Evolutionary conservation across 2,329 filamentous ascomycete species (phyloP).

Genomic region (Aureobasidium sp.): DNA sequence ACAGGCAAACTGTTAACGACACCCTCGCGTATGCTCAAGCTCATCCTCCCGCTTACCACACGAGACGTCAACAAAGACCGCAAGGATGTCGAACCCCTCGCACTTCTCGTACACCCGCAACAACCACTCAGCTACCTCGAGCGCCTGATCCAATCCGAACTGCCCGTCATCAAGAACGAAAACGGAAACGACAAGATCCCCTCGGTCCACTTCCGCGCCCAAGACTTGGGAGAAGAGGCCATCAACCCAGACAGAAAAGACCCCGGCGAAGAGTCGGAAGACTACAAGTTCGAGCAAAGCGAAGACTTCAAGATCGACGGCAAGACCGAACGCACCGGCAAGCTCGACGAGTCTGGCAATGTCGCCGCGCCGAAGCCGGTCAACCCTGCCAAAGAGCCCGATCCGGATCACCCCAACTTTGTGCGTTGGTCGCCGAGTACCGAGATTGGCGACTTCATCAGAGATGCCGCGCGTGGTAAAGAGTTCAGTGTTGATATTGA

Average conservation of each 20-base stretch:
- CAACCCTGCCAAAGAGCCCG: constrained; percentile 12
- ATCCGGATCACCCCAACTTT: constrained; percentile 53
- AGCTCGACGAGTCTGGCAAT: constrained; percentile 25
- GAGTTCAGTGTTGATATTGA: constrained; percentile 83
- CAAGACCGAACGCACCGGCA: constrained; percentile 41
- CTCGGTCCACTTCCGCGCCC: constrained; percentile 69
- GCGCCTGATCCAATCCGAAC: constrained; percentile 78
- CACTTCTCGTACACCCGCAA: constrained; percentile 78
- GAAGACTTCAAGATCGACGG: constrained; percentile 48
- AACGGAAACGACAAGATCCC: constrained; percentile 64
- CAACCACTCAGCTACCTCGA: constrained; percentile 89
- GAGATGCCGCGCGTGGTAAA: constrained; percentile 74
- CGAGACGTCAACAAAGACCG: constrained; percentile 52
- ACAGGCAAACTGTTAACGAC: constrained; percentile 72
- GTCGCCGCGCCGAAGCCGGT: constrained; percentile 22
- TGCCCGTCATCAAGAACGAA: constrained; percentile 59
- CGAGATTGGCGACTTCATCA: constrained; percentile 89
- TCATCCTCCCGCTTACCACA: constrained; percentile 67
- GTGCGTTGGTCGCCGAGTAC: constrained; percentile 84
- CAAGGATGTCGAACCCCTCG: constrained; percentile 73
- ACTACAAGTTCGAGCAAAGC: constrained; percentile 37
- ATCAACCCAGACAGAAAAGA: constrained; percentile 21
- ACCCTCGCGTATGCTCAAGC: constrained; percentile 70
- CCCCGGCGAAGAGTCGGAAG: constrained; percentile 30
- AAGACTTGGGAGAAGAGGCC: constrained; percentile 61